phyloP scores from a whole-genome alignment of 495 filamentous ascomycete species.

The Annulohypoxylon stygium region DNA sequence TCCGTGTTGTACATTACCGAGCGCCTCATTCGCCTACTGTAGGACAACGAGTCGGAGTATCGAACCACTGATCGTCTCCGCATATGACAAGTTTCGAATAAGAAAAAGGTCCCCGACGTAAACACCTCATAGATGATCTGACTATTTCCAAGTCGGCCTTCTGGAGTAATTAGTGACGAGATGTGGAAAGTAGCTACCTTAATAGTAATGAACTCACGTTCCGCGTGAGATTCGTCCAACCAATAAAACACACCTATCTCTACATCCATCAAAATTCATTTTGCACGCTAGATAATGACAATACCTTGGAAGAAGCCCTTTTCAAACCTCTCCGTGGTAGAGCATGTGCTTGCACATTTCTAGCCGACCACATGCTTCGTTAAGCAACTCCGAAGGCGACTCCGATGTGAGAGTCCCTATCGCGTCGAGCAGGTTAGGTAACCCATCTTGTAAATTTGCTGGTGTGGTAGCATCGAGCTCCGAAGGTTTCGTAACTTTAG shows the following conservation, averaged over 20 bases:
- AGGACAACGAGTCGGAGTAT: constrained; percentile 1
- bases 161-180: not conserved
- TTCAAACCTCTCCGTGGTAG: constrained; percentile 44
- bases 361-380: constrained; percentile 59
- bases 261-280: not conserved
- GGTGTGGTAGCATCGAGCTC: constrained; percentile 56
- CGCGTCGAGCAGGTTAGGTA: constrained; percentile 60
- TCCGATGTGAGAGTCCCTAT: constrained; percentile 57
- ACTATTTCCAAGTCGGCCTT: not conserved
- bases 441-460: constrained; percentile 54
- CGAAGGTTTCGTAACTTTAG: constrained; percentile 52
- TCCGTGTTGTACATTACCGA: constrained; percentile 21
- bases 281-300: not conserved
- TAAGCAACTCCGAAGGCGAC: constrained; percentile 60
- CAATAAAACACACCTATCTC: not conserved
- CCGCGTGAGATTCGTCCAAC: not conserved
- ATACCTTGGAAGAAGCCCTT: not conserved
- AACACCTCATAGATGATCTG: constrained; percentile 3
- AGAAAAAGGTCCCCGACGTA: constrained; percentile 4
- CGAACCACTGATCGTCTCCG: not conserved
- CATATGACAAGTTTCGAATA: not conserved
- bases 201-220: constrained; percentile 4
- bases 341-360: constrained; percentile 61
- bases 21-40: constrained; percentile 1
- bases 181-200: not conserved